Conservation (phyloP, 768 basidiomycete genomes). For the Pleurotus pulmonarius region DNA sequence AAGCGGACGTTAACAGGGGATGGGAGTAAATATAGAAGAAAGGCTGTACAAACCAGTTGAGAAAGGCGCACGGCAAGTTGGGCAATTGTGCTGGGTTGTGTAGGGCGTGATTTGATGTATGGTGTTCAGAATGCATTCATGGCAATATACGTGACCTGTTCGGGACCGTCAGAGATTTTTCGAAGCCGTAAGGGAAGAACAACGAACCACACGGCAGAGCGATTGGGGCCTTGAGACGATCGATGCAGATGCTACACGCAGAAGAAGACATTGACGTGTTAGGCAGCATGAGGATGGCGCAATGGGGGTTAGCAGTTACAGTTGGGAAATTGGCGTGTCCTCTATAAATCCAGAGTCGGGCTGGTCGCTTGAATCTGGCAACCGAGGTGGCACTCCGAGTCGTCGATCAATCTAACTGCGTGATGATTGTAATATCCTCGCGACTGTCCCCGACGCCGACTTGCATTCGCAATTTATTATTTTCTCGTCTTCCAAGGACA, state of each 20-base stretch:
- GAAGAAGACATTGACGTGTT: constrained; percentile 16
- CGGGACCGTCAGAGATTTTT: neutral
- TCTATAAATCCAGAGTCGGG: neutral
- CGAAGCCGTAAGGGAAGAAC: neutral
- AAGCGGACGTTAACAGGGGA: neutral
- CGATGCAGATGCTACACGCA: constrained; percentile 60
- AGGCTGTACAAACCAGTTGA: constrained; percentile 41
- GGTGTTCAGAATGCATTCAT: constrained; percentile 49
- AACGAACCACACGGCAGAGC: constrained; percentile 61
- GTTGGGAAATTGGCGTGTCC: neutral
- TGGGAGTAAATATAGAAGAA: neutral
- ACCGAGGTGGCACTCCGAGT: neutral
- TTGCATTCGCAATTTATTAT: too few relatives aligned
- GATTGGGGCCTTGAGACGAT: constrained; percentile 49
- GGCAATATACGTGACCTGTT: constrained; percentile 66
- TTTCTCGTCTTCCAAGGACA: too few relatives aligned
- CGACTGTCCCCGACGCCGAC: too few relatives aligned
- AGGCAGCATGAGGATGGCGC: neutral
- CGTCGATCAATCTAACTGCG: too few relatives aligned
- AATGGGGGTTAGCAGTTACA: neutral
- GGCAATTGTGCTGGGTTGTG: constrained; percentile 49
- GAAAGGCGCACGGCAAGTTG: constrained; percentile 53
- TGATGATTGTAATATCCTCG: too few relatives aligned
- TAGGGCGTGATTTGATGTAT: constrained; percentile 45
- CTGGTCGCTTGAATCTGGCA: constrained; percentile 4